Percentiles rank a stretch among this genome's conserved stretches.
These are phyloP conservation scores for Canna indica DNA, from an alignment of 176 grass and related monocot genomes.

Conservation along the genomic window DNA sequence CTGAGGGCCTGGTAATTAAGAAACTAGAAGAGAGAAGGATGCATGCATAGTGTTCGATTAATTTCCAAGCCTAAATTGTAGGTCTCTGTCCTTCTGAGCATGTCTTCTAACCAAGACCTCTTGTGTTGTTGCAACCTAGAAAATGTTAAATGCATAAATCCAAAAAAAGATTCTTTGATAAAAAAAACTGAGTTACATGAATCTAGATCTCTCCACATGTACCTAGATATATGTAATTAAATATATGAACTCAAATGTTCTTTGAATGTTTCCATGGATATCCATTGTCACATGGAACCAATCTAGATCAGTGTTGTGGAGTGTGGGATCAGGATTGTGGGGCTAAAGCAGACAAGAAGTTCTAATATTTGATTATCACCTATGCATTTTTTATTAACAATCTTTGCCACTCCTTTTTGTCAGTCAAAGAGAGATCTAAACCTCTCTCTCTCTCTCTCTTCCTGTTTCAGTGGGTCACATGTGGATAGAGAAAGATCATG, in stretches of 20 bases:
- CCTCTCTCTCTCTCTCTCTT: conserved; percentile 44
- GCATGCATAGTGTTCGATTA: too few relatives aligned
- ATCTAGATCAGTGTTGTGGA: not conserved
- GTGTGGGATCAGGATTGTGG: not conserved
- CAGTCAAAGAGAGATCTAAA: conserved; percentile 75
- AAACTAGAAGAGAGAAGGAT: not conserved
- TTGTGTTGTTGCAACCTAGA: not conserved
- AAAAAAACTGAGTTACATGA: not conserved
- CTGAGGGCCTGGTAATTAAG: not conserved
- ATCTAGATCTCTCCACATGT: conserved; percentile 1
- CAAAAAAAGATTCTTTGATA: conserved; percentile 2
- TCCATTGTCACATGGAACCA: conserved; percentile 2
- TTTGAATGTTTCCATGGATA: conserved; percentile 1
- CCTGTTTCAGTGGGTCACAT: conserved; percentile 69
- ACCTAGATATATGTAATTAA: not conserved
- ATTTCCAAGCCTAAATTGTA: too few relatives aligned
- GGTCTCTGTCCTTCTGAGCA: not conserved
- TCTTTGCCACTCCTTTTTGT: conserved; percentile 10
- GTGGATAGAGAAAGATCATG: conserved; percentile 75
- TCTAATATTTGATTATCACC: not conserved
- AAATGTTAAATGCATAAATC: not conserved
- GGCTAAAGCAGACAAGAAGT: not conserved
- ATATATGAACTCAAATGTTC: not conserved
- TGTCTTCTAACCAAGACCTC: not conserved
- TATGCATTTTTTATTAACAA: not conserved